Evolutionary conservation across 495 filamentous ascomycete species (phyloP), one percentile per base, ranked within the genome.

Genomic region (Penicillium parvum): DNA sequence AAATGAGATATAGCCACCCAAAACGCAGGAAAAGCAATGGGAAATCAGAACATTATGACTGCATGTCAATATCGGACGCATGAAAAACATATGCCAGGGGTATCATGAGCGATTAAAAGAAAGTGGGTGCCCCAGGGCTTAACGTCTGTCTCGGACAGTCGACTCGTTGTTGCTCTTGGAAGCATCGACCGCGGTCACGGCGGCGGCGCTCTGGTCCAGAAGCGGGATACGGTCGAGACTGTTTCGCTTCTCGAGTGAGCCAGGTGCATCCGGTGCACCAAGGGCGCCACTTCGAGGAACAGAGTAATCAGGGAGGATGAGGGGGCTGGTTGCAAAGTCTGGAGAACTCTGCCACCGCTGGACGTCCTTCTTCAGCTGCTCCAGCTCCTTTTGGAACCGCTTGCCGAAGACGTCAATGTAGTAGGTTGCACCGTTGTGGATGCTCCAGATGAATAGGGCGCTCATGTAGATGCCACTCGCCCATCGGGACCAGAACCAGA

Each of bases 381-480:
- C 94, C 15, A 98, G 73, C 65, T 98, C 94, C 60, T 90, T 94
- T 72, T 97, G 87, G 72, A 97, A 97, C 4, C 90, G 81, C 58
- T 85, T 96, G 42, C 92, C 92, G 51, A 96, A 98, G 10, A 96
- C 84, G 51, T 98, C 92, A 60, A 97, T 96, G 62, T 98, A 98
- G 61, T 85, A 98, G 10, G 90, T 95, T 17, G 90, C 87, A 19
- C 92, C 92, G 50, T 98, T 98, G 64, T 95, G 88, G 36, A 96
- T 79, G 53, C 84, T 90, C 90, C 91, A 95, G 22, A 78, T 65
- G 54, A 96, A 97, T 14, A 98, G 78, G 7, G 76, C 70, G 4
- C 82, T 64, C 40, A 98, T 71, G 68, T 95, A 96, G 0, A 60
- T 43, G 2, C 82, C 83, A 30, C 86, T 91, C 1, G 83, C 78